Evolutionary conservation across 352 stramenopile genomes (phyloP), one percentile per base, ranked within the genome.

Genomic region (Phytophthora pisi): DNA sequence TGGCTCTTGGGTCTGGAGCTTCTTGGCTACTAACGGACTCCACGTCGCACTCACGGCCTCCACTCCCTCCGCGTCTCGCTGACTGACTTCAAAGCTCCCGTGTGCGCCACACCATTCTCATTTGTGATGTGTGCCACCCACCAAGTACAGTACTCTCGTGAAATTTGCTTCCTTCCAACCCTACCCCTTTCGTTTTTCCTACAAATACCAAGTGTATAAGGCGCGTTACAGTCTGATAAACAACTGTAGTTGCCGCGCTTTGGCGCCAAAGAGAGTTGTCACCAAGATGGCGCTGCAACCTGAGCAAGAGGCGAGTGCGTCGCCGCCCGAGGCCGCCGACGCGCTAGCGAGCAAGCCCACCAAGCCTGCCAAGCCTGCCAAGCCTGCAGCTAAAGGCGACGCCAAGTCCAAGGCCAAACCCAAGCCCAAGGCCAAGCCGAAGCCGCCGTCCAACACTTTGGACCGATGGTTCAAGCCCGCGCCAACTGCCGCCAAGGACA

Each of bases 401-500:
- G 23, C 24, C 13, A 70, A 50, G 24, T 40, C 13, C 34, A 63
- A 63, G 16, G 2, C 42, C 10, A 74, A 64, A 42, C 0, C 56
- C 4, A 74, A 70, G 30, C 4, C 52, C 0, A 71, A 68, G 54
- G 0, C 46, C 5, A 67, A 67, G 10, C 1, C 45, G 6, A 84
- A 81, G 60, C 70, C 62, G 4, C 45, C 86, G 5, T 66, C 69
- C 43, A 89, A 77, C 36, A 91, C 81, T 24, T 61, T 91, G 30
- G 79, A 91, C 51, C 69, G 60, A 38, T 91, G 83, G 83, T 89
- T 91, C 47, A 85, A 81, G 54, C 64, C 74, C 53, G 64, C 59
- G 45, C 6, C 53, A 11, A 16, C 6, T 6, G 47, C n/a, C 7
- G 65, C 31, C 20, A 65, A 52, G 52, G 2, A 18, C 36, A 43